Percentiles rank a stretch among this genome's conserved stretches.
phyloP scores from a whole-genome alignment of 2,329 filamentous ascomycete genomes.

The Monosporascus ibericus region DNA sequence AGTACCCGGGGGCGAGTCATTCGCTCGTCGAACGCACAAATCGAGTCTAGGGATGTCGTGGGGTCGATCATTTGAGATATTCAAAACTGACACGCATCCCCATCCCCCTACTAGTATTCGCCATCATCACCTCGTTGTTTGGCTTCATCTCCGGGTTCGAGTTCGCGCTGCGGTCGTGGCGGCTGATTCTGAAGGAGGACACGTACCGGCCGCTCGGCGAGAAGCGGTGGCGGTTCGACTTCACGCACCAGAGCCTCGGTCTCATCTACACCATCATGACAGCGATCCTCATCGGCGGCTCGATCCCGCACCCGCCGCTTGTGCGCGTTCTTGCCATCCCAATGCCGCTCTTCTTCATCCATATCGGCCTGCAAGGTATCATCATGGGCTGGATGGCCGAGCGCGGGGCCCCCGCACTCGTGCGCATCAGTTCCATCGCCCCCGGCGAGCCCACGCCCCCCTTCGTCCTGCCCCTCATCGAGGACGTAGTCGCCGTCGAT shows the following conservation, averaged over 20 bases:
- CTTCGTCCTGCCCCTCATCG: conserved; percentile 57
- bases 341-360: conserved; percentile 43
- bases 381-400: conserved; percentile 33
- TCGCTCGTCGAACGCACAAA: no score
- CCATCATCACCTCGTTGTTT: conserved; percentile 49
- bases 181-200: conserved; percentile 41
- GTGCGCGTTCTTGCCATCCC: conserved; percentile 46
- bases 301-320: conserved; percentile 43
- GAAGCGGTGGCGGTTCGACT: conserved; percentile 44
- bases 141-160: conserved; percentile 49
- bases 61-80: no score
- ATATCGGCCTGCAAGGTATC: conserved; percentile 35
- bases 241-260: conserved; percentile 39
- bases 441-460: conserved; percentile 55
- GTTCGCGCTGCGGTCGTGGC: conserved; percentile 42
- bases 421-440: conserved; percentile 57
- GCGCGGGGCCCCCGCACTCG: conserved; percentile 40
- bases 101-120: conserved; percentile 31
- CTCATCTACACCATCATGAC: conserved; percentile 45
- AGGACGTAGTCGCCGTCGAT: conserved; percentile 63
- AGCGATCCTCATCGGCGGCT: conserved; percentile 42
- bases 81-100: conserved; percentile 19
- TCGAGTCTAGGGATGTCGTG: no score
- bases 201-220: conserved; percentile 45
- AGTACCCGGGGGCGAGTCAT: no score